A percentile compares a stretch with the other conserved stretches of the same genome.
These are phyloP conservation scores for Hymenoscyphus repandus DNA, from an alignment of 2,329 filamentous ascomycete genomes.

Conservation along the genomic window DNA sequence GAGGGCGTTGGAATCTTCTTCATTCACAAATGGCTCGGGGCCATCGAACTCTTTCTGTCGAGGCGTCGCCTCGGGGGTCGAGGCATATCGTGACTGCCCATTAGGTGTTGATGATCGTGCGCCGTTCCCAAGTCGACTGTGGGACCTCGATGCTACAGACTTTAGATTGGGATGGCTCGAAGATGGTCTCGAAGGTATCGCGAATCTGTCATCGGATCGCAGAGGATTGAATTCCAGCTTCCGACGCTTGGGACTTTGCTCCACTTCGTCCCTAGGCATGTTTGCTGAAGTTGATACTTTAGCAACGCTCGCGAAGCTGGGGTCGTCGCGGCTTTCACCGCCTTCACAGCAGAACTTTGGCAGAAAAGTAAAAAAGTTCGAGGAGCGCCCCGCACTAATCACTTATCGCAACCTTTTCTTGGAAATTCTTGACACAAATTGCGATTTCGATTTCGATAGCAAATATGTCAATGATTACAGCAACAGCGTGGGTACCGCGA, in stretches of 20 bases:
- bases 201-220: conserved; percentile 51
- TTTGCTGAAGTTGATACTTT: conserved; percentile 4
- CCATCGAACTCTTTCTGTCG: conserved; percentile 56
- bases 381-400: background rate
- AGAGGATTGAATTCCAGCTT: conserved; percentile 57
- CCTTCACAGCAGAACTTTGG: conserved; percentile 4
- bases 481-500: conserved; percentile 53
- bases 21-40: conserved; percentile 54
- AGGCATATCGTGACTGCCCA: conserved; percentile 28
- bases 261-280: conserved; percentile 37
- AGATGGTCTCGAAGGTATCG: conserved; percentile 28
- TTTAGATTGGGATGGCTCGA: conserved; percentile 22
- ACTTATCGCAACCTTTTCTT: background rate
- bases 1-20: conserved; percentile 68
- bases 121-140: conserved; percentile 30
- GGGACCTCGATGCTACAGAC: conserved; percentile 27
- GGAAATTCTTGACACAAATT: conserved; percentile 1
- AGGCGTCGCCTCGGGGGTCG: conserved; percentile 35
- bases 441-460: background rate
- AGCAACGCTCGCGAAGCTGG: too few species aligned
- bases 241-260: conserved; percentile 55
- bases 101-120: conserved; percentile 31
- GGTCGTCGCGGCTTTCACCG: conserved; percentile 2
- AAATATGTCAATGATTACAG: conserved; percentile 48
- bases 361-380: conserved; percentile 12